Conservation (phyloP, 1,284 basidiomycete species). For the Pseudomicrostroma phylloplanum region DNA sequence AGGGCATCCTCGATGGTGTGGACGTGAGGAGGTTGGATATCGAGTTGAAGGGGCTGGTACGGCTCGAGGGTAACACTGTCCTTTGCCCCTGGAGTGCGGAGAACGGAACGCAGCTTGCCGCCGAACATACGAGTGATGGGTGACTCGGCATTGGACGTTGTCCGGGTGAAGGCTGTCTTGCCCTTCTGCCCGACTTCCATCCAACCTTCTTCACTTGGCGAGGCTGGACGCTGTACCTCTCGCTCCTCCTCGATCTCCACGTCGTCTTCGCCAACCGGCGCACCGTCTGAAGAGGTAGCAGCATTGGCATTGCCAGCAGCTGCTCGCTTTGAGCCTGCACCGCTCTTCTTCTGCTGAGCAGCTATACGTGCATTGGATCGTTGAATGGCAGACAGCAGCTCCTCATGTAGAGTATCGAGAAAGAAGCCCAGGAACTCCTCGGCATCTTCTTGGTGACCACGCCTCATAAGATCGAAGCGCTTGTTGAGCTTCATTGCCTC, state of each 20-base stretch:
- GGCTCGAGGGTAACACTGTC: conserved; percentile 88
- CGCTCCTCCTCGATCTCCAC: conserved; percentile 57
- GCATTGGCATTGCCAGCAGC: conserved; percentile 6
- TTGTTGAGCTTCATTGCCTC: conserved; percentile 93
- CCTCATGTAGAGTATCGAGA: conserved; percentile 89
- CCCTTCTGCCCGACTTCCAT: conserved; percentile 89
- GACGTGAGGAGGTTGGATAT: conserved; percentile 69
- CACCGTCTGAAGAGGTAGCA: conserved; percentile 5
- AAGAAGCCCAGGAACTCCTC: conserved; percentile 99
- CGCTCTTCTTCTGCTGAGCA: neutral
- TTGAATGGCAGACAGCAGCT: conserved; percentile 65
- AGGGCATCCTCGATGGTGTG: conserved; percentile 78
- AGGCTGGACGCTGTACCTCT: conserved; percentile 39
- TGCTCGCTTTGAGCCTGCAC: neutral
- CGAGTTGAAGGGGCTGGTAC: conserved; percentile 80
- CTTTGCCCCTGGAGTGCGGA: conserved; percentile 70
- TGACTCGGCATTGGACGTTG: conserved; percentile 71
- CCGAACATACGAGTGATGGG: conserved; percentile 88
- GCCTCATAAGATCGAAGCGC: conserved; percentile 85
- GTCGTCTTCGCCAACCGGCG: conserved; percentile 27
- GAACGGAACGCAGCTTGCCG: conserved; percentile 81
- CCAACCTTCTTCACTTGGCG: conserved; percentile 59
- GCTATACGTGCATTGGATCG: conserved; percentile 15
- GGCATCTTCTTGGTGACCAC: conserved; percentile 93
- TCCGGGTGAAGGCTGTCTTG: conserved; percentile 71